Evolutionary conservation across 495 filamentous ascomycete genomes (phyloP), one percentile per base, ranked within the genome.

Genomic region (Hypoxylon fragiforme): DNA sequence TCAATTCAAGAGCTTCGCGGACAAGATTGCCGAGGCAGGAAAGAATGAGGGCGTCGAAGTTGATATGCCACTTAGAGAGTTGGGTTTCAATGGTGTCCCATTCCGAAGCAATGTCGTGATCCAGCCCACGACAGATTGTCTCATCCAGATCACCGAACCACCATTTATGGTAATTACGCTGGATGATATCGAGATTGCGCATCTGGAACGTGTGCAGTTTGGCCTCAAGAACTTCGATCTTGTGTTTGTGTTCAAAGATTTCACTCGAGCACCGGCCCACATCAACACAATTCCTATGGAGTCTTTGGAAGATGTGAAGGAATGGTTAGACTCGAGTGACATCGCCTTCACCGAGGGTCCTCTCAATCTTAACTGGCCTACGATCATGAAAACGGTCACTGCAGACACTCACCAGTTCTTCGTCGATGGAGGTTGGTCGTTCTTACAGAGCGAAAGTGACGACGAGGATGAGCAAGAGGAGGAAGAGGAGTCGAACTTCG

Each of bases 261-360:
- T 96, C 73, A 82, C 86, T 40, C 83, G 91, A 12, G 67, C 87
- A 1, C 92, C 92, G 2, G 85, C 84, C 21, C 95, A 97, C 72
- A 87, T 99, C 75, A 99, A 99, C 70, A 97, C 95, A 12, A 97
- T 99, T 57, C 95, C 95, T 1, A 92, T 99, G 35, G 95, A 97
- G 66, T 85, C 85, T 3, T 77, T 99, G 22, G 95, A 99, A 51
- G 83, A 86, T 46, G 95, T 97, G 46, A 99, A 97, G 72, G 95
- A 97, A 69, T 99, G 92, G 91, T 82, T 99, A 14, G 92, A 97
- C 69, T 88, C 86, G 2, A 90, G 92, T 53, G 92, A 97, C 64
- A 92, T 99, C 54, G 83, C 95, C 20, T 97, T 84, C 78, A 88
- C 85, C 12, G 95, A 99, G 71, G 95, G 95, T 34, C 95, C 95